A percentile compares a stretch with the other conserved stretches of the same genome.
These are phyloP conservation scores for Calonectria pauciramosa DNA, from an alignment of 2,329 filamentous ascomycete species.

Conservation along the genomic window DNA sequence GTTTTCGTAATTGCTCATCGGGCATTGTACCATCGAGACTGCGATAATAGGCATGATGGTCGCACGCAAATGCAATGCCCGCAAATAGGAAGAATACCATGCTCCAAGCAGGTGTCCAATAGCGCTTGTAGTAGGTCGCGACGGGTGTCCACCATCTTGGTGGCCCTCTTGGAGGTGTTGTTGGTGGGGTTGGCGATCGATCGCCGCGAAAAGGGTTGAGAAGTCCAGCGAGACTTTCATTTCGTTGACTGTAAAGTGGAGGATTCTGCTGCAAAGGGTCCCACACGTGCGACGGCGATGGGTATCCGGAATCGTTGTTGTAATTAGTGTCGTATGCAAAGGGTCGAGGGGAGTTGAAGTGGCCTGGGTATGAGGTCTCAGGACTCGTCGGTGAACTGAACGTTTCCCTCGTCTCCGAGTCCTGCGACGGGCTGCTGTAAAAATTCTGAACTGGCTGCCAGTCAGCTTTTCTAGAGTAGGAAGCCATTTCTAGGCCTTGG, in stretches of 20 bases:
- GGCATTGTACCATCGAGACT: constrained; percentile 27
- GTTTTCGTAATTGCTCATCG: constrained; percentile 36
- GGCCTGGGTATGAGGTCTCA: background rate
- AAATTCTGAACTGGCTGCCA: background rate
- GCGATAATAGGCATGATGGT: constrained; percentile 34
- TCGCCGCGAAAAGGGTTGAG: background rate
- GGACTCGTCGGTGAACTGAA: background rate
- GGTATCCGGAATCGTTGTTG: background rate
- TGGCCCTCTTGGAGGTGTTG: background rate
- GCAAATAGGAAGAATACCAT: constrained; percentile 39
- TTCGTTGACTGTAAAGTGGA: background rate
- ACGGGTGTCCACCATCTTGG: background rate
- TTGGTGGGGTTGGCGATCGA: background rate
- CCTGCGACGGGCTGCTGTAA: background rate
- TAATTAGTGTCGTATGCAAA: background rate
- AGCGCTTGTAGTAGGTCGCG: background rate
- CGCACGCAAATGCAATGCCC: constrained; percentile 40
- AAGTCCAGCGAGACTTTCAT: background rate
- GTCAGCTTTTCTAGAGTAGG: background rate
- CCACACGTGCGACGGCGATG: background rate
- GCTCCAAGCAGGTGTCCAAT: constrained; percentile 34
- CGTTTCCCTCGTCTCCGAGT: background rate
- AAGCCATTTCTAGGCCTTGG: background rate
- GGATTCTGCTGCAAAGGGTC: background rate
- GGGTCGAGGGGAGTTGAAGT: background rate